Conservation (phyloP, 768 basidiomycete genomes). For the Rhodotorula sphaerocarpa region DNA sequence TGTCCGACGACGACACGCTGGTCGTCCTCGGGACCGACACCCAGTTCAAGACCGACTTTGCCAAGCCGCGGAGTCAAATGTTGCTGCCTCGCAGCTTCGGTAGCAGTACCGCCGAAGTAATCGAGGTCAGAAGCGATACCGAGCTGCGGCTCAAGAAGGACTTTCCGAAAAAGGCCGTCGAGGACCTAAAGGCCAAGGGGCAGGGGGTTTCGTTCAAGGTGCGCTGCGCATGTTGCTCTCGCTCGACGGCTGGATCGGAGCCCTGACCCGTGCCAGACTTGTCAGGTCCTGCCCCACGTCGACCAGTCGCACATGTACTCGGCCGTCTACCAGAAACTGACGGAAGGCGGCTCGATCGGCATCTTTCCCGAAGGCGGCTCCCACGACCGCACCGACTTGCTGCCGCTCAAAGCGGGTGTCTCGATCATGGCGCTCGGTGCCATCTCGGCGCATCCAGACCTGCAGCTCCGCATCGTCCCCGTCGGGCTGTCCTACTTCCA, state of each 20-base stretch:
- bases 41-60: slow-evolving; percentile 62
- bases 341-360: slow-evolving; percentile 80
- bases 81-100: slow-evolving; percentile 72
- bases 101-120: slow-evolving; percentile 70
- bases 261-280: too few relatives aligned
- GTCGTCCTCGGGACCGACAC: slow-evolving; percentile 77
- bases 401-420: slow-evolving; percentile 95
- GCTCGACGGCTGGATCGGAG: too few relatives aligned
- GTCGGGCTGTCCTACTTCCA: slow-evolving; percentile 62
- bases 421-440: slow-evolving; percentile 97
- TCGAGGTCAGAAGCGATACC: slow-evolving; percentile 81
- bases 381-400: slow-evolving; percentile 90
- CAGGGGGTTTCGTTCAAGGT: slow-evolving; percentile 51
- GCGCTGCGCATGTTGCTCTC: neutral
- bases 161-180: slow-evolving; percentile 74
- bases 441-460: slow-evolving; percentile 78
- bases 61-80: slow-evolving; percentile 66
- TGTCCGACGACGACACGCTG: slow-evolving; percentile 69
- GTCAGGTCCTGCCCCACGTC: slow-evolving; percentile 66
- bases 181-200: slow-evolving; percentile 54
- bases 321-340: slow-evolving; percentile 77
- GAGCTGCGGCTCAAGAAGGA: slow-evolving; percentile 74
- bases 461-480: slow-evolving; percentile 79
- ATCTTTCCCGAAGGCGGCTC: slow-evolving; percentile 99
- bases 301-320: slow-evolving; percentile 94